phyloP scores from a whole-genome alignment of 148 eudicot species.

The Tetragonia tetragonoides region DNA sequence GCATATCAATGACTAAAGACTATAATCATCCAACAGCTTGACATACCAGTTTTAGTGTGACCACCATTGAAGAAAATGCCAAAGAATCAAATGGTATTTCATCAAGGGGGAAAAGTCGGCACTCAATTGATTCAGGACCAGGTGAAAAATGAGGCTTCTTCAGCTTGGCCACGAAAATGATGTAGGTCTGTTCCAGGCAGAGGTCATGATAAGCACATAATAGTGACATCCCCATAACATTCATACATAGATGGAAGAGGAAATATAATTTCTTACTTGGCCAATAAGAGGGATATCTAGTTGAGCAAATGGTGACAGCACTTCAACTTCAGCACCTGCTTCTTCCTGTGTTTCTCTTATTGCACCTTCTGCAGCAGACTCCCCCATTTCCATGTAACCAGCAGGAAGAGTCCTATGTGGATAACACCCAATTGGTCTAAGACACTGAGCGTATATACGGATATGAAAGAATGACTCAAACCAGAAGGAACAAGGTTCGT shows the following conservation, averaged over 20 bases:
- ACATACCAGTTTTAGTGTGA: conserved; percentile 76
- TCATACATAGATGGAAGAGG: not conserved
- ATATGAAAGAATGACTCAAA: not conserved
- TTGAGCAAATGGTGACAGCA: conserved; percentile 81
- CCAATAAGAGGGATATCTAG: conserved; percentile 97
- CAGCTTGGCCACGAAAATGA: conserved; percentile 85
- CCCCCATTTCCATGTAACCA: conserved; percentile 98
- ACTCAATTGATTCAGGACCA: conserved; percentile 92
- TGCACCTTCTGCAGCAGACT: conserved; percentile 96
- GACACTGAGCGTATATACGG: not conserved
- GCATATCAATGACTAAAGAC: conserved; percentile 13
- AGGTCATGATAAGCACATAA: conserved; percentile 21
- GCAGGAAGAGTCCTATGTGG: conserved; percentile 90
- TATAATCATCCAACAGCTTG: conserved; percentile 13
- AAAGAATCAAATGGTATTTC: conserved; percentile 87
- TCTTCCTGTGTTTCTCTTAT: conserved; percentile 91
- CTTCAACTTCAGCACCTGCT: conserved; percentile 87
- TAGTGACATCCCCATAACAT: not conserved
- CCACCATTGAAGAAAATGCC: conserved; percentile 94
- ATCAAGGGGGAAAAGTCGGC: conserved; percentile 69
- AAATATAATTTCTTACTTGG: conserved; percentile 55
- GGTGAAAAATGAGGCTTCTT: conserved; percentile 85
- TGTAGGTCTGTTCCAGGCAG: conserved; percentile 65
- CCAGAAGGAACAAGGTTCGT: not conserved
- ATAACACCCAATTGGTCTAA: conserved; percentile 13